Evolutionary conservation across 2,329 filamentous ascomycete species (phyloP), one percentile per base, ranked within the genome.

Genomic region (Penicillium sp.): DNA sequence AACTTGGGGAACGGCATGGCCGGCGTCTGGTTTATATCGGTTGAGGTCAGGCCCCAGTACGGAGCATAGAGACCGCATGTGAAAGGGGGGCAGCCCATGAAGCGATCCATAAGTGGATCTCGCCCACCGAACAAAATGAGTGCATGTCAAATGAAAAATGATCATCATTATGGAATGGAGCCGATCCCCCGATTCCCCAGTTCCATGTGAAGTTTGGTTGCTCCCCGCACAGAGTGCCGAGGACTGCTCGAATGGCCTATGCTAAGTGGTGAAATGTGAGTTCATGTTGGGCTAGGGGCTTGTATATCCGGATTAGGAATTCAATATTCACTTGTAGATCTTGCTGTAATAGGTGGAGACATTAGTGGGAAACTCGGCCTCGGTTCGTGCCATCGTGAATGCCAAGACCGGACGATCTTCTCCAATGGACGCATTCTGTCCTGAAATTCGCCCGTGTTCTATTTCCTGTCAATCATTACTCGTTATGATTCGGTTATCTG

Each of bases 81-180:
- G n/a, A 20, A 27, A 52, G 56, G 55, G 50, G 46, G 37, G 13
- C 31, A 15, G 44, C 43, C 44, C 44, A 46, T 48, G 39, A 38
- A 18, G 38, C 25, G 35, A 47, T 53, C 48, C 27, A 18, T 29
- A 20, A 15, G 50, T 57, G 54, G 54, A 56, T 46, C 50, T 41
- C 15, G 8, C 24, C 47, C 49, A 47, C 55, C 56, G 54, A 59
- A 57, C 54, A 54, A 44, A 53, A 54, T 18, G 6, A 23, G 6
- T 18, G 15, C 23, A 37, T 27, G 27, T 23, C 49, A 44, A 52
- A 46, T 51, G 43, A 46, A 31, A 29, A 46, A 32, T 50, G 27
- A 51, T 35, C 32, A 42, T 20, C 18, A 45, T 32, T 37, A 15
- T 32, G 13, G 31, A 50, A 39, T 47, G 44, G 47, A 35, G 47